A percentile compares a stretch with the other conserved stretches of the same genome.
phyloP scores from a whole-genome alignment of 257 asterid genomes.

The Leptodermis oblonga region DNA sequence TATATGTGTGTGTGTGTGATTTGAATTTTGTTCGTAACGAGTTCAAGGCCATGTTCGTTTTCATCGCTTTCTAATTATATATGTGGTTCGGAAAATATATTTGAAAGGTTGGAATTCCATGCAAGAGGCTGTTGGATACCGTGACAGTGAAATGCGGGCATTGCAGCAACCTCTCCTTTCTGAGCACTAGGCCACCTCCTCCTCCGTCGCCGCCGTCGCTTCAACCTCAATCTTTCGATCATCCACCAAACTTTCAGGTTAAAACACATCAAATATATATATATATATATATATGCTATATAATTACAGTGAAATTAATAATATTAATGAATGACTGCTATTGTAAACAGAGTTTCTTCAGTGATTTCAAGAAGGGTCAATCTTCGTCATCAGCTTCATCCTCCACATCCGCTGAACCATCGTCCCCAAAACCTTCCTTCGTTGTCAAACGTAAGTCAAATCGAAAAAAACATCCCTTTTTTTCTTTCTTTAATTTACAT shows the following conservation, averaged over 20 bases:
- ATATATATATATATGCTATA: too few relatives aligned
- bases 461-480: neutral
- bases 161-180: slow-evolving; percentile 87
- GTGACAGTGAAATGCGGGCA: slow-evolving; percentile 99
- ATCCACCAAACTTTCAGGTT: slow-evolving; percentile 46
- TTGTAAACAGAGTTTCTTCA: slow-evolving; percentile 51
- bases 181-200: slow-evolving; percentile 61
- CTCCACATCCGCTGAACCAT: slow-evolving; percentile 55
- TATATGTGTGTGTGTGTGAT: neutral
- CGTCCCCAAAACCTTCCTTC: slow-evolving; percentile 74
- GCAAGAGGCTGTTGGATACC: slow-evolving; percentile 85
- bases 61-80: too few relatives aligned
- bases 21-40: neutral
- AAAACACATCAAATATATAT: neutral
- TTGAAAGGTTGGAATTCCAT: slow-evolving; percentile 91
- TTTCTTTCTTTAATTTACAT: neutral
- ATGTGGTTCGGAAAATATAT: neutral
- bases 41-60: too few relatives aligned
- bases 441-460: slow-evolving; percentile 74
- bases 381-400: slow-evolving; percentile 58
- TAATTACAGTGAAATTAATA: too few relatives aligned
- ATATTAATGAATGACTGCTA: too few relatives aligned
- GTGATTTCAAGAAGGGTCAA: slow-evolving; percentile 59
- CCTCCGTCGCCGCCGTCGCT: slow-evolving; percentile 26
- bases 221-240: slow-evolving; percentile 60